Evolutionary conservation across 345 rosid genomes (phyloP), one percentile per base, ranked within the genome.

Genomic region (Reutealis trisperma): DNA sequence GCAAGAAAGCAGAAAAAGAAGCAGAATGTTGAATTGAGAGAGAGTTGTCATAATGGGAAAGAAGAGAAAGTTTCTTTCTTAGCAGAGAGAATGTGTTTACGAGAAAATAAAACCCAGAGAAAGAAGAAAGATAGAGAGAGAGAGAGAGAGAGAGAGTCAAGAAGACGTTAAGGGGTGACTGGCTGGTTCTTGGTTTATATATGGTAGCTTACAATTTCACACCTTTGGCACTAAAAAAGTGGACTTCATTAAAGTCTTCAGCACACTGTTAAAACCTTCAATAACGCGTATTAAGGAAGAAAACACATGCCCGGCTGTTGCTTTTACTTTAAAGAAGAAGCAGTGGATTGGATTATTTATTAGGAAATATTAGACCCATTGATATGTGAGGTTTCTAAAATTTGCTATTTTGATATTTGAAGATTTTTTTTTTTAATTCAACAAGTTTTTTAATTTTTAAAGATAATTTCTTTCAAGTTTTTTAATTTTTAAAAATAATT

Each of bases 1-100:
- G 84, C 78, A 85, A 71, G 87, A 90, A 54, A 86, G 58, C 79
- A 87, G 66, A 62, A 82, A 67, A 19, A 87, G 84, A 70, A 88
- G 64, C 62, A 85, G 78, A 83, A 80, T 22, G 55, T 47, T 15
- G n/a, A 81, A 70, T 63, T 77, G 82, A 62, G 81, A 72, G 74
- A 83, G 73, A 18, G 60, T 60, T 77, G 80, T 71, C 54, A 77
- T 52, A 63, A 77, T 11, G 82, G 84, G 77, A 21, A 58, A 67
- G 73, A 72, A 27, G 75, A 67, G 52, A 83, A 77, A 75, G 88
- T 89, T 76, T 75, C 81, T 63, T 81, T 68, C 27, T 66, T 22
- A 55, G 37, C 10, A 32, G 73, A 32, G 24, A 44, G 52, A n/a
- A 57, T 55, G 51, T 18, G 7, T 34, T 61, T 67, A 61, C 22